Conservation (phyloP, 768 basidiomycete species). For the Mycena amicta region DNA sequence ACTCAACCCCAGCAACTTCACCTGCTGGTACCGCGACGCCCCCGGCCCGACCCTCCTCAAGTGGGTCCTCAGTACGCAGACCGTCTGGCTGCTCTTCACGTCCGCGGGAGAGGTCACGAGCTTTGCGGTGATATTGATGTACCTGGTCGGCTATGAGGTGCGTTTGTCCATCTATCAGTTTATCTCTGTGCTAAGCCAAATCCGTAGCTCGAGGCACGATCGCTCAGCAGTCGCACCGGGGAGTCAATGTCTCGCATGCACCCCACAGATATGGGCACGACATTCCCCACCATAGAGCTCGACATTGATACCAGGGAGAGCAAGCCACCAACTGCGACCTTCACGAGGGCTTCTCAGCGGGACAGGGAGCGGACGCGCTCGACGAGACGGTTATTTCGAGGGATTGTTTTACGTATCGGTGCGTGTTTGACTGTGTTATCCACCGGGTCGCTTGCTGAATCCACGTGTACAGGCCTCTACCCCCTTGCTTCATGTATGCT, state of each 20-base stretch:
- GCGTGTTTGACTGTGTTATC: neutral
- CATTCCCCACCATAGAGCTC: neutral
- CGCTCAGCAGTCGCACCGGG: neutral
- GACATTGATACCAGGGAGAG: neutral
- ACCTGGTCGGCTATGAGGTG: conserved; percentile 1
- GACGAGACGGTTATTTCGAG: neutral
- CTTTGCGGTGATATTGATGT: neutral
- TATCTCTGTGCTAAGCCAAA: neutral
- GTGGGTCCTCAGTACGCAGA: neutral
- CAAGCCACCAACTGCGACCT: neutral
- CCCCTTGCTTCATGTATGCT: conserved; percentile 3
- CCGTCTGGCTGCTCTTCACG: neutral
- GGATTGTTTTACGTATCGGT: conserved; percentile 11
- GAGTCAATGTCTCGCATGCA: too few relatives aligned
- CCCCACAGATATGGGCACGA: neutral
- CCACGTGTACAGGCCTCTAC: conserved; percentile 1
- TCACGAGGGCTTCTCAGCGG: neutral
- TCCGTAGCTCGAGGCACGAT: neutral
- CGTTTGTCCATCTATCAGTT: neutral
- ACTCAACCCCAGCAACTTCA: neutral
- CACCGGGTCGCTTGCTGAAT: neutral
- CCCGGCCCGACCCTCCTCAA: neutral
- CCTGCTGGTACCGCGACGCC: neutral
- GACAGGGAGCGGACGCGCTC: neutral
- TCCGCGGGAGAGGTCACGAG: neutral